These are phyloP conservation scores for Nothophaeocryptopus gaeumannii DNA, from an alignment of 2,329 filamentous ascomycete genomes.

Conservation along the genomic window DNA sequence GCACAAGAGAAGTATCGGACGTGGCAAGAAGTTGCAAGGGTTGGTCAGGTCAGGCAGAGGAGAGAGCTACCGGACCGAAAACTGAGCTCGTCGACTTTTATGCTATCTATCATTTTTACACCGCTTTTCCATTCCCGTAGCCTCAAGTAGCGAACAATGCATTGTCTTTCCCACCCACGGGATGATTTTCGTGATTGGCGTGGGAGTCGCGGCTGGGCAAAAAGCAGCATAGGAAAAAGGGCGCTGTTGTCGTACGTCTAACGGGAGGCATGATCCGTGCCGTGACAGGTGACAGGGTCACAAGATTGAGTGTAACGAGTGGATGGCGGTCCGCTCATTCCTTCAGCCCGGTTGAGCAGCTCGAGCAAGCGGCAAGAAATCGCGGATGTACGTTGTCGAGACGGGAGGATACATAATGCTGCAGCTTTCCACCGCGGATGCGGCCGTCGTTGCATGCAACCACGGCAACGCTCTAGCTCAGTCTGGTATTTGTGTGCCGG, in stretches of 20 bases:
- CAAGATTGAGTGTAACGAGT: background rate
- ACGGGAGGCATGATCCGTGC: background rate
- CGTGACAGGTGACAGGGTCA: conserved; percentile 10
- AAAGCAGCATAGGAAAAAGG: no score
- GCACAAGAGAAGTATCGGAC: conserved; percentile 3
- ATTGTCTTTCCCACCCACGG: conserved; percentile 10
- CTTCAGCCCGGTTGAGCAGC: conserved; percentile 13
- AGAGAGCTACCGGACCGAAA: no score
- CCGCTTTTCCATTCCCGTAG: conserved; percentile 13
- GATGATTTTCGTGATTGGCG: background rate
- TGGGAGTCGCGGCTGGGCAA: no score
- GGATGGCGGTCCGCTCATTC: conserved; percentile 1
- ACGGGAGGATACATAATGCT: conserved; percentile 2
- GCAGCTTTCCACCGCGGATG: conserved; percentile 3
- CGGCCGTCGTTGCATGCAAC: background rate
- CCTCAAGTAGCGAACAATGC: conserved; percentile 9
- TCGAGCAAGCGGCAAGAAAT: conserved; percentile 8
- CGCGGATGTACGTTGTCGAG: conserved; percentile 4
- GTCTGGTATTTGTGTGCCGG: conserved; percentile 2
- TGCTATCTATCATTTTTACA: conserved; percentile 27
- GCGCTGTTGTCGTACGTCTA: no score
- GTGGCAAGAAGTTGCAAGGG: no score
- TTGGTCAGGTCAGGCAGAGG: no score
- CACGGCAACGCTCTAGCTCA: conserved; percentile 1
- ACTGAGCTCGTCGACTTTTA: conserved; percentile 13